phyloP scores from a whole-genome alignment of 2,329 filamentous ascomycete genomes.

The Xylariaceae sp. region DNA sequence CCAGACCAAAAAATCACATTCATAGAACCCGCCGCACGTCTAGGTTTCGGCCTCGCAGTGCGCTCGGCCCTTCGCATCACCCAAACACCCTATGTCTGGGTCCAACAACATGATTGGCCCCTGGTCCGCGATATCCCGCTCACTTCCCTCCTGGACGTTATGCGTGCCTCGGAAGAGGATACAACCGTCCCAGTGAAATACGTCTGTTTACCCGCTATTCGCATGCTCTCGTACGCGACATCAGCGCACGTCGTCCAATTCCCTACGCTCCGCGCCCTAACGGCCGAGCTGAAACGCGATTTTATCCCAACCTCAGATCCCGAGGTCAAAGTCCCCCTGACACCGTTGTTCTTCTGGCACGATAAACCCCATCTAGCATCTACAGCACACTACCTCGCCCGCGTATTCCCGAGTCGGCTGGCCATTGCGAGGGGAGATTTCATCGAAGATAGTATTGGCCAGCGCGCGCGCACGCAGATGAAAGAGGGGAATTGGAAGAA shows the following conservation, averaged over 20 bases:
- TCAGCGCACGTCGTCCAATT: conserved; percentile 43
- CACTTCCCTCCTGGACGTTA: conserved; percentile 40
- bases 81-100: conserved; percentile 49
- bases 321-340: conserved; percentile 38
- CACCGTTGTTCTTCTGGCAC: conserved; percentile 55
- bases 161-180: conserved; percentile 35
- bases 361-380: conserved; percentile 52
- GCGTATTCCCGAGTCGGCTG: conserved; percentile 46
- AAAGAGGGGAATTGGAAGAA: conserved; percentile 47
- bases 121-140: conserved; percentile 43
- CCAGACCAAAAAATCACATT: conserved; percentile 39
- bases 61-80: conserved; percentile 45
- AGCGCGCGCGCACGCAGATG: conserved; percentile 51
- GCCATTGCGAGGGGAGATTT: conserved; percentile 49
- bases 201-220: conserved; percentile 47
- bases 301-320: conserved; percentile 29
- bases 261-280: conserved; percentile 39
- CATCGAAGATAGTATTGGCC: conserved; percentile 53
- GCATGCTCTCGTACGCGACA: conserved; percentile 47
- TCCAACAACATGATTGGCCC: conserved; percentile 55
- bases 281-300: conserved; percentile 38
- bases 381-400: conserved; percentile 43
- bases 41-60: conserved; percentile 51
- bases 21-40: conserved; percentile 41
- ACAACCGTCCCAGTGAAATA: conserved; percentile 42